Percentiles rank a stretch among this genome's conserved stretches.
phyloP scores from a whole-genome alignment of 768 basidiomycete genomes.

The Ephemerocybe angulata region DNA sequence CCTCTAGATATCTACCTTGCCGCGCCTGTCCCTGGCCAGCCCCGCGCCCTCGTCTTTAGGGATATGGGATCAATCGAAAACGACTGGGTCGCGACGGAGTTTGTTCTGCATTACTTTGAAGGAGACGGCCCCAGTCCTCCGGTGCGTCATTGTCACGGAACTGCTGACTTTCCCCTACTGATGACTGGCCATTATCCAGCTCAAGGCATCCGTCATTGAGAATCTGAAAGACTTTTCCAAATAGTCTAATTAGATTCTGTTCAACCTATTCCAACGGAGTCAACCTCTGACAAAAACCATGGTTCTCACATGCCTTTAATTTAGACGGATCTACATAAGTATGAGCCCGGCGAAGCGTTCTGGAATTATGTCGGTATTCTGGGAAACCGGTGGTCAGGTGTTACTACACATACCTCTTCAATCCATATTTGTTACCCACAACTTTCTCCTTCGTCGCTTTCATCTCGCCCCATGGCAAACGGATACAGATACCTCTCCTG shows the following conservation, averaged over 20 bases:
- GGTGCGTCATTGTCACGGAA: constrained; percentile 38
- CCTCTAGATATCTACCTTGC: constrained; percentile 69
- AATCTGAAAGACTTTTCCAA: constrained; percentile 32
- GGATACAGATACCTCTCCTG: constrained; percentile 37
- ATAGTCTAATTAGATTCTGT: constrained; percentile 8
- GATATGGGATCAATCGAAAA: constrained; percentile 71
- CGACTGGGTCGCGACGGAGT: constrained; percentile 72
- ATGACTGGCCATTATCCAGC: constrained; percentile 26
- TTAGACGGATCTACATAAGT: no score
- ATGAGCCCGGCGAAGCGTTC: background rate
- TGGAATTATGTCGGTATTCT: background rate
- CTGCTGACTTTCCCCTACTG: background rate
- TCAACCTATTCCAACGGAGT: background rate
- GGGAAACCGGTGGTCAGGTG: background rate
- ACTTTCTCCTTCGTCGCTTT: background rate
- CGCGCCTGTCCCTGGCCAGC: constrained; percentile 48
- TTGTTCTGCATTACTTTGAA: constrained; percentile 73
- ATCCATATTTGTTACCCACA: background rate
- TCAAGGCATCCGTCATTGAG: constrained; percentile 49
- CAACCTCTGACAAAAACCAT: background rate
- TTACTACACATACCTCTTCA: background rate
- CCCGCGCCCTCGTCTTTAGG: constrained; percentile 58
- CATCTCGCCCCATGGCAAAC: constrained; percentile 22
- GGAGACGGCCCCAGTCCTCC: constrained; percentile 66
- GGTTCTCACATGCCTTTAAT: no score